Base-by-base conservation (phyloP, 2,329 filamentous ascomycete species). In the Microdochium trichocladiopsis region DNA sequence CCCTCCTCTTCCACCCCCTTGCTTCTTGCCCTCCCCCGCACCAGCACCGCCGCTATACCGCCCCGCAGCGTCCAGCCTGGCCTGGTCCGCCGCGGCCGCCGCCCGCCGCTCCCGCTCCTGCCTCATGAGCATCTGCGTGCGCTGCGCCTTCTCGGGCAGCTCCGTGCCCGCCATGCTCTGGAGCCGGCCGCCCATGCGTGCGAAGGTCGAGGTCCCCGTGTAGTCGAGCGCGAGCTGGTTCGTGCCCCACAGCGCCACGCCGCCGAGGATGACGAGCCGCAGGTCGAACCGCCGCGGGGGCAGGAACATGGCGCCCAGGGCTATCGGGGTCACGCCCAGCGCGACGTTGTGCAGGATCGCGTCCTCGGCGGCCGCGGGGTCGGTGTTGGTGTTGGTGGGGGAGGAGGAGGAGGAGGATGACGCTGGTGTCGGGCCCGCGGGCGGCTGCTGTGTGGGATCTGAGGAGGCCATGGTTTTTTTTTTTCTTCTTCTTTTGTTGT, bases 191-290 rank as follows among this genome's bases (percentile, higher is more conserved):
- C 64, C 65, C 55, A 79, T 71, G 9, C 79, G 78, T 56, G 68
- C 60, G 60, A 72, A 68, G 54, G 82, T 72, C 25, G 78, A 80
- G 49, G 70, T 70, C 50, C 80, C 80, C 14, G 74, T 82, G 67
- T 77, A 82, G 66, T 81, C 78, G 66, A 76, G 73, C 49, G 71
- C 71, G 41, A 84, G 75, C 65, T 79, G 77, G 64, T 79, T 79
- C 53, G 77, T 75, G 52, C 75, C 74, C 57, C 78, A 72, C 25
- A 79, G 75, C 58, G 78, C 73, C 52, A 73, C 72, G 53, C 70
- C 70, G 52, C 71, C 71, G 50, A 83, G 76, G 51, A 79, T 64
- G 49, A 74, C 59, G 63, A 75, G 73, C 53, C 79, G 78, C 50
- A 78, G 53, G 63, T 80, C 76, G 50, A 78, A 62, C 45, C 72